Conservation (phyloP, 139 green algal species). For the Haematococcus lacustris region DNA sequence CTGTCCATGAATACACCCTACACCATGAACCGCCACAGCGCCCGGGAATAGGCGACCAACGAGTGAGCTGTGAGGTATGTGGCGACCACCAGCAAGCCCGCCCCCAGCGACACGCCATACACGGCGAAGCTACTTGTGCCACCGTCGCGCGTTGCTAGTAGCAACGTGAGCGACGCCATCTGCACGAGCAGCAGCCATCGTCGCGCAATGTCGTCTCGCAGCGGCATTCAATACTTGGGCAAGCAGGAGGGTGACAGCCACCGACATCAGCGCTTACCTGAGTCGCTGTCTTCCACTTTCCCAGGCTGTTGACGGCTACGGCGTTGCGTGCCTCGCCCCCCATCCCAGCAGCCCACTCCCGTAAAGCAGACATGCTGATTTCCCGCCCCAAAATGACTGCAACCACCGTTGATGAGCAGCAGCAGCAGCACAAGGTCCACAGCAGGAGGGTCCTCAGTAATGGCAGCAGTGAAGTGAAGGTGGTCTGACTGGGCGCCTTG, state of each 20-base stretch:
- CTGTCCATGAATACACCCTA: too few species aligned
- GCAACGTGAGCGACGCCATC: conserved; percentile 54
- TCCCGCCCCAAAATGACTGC: conserved; percentile 83
- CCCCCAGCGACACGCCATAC: conserved; percentile 24
- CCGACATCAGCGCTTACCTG: conserved; percentile 41
- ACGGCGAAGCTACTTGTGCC: conserved; percentile 3
- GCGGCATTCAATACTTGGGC: not conserved
- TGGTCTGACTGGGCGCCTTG: not conserved
- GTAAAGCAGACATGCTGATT: conserved; percentile 86
- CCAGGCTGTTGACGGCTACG: conserved; percentile 75
- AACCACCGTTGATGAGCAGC: not conserved
- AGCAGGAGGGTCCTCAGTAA: not conserved
- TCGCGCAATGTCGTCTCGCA: not conserved
- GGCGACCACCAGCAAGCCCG: conserved; percentile 60
- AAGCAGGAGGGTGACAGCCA: too few species aligned
- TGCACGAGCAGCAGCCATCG: conserved; percentile 27
- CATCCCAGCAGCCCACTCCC: conserved; percentile 84
- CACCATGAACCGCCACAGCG: conserved; percentile 40
- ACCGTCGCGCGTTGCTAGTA: conserved; percentile 47
- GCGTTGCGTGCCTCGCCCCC: conserved; percentile 61
- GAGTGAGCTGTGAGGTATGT: conserved; percentile 60
- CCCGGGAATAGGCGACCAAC: conserved; percentile 50
- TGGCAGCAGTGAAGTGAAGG: not conserved
- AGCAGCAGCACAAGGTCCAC: not conserved
- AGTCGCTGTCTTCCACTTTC: conserved; percentile 86